Evolutionary conservation across 805 yeast genomes (phyloP), one percentile per base, ranked within the genome.

Genomic region (Candida tallmaniae): DNA sequence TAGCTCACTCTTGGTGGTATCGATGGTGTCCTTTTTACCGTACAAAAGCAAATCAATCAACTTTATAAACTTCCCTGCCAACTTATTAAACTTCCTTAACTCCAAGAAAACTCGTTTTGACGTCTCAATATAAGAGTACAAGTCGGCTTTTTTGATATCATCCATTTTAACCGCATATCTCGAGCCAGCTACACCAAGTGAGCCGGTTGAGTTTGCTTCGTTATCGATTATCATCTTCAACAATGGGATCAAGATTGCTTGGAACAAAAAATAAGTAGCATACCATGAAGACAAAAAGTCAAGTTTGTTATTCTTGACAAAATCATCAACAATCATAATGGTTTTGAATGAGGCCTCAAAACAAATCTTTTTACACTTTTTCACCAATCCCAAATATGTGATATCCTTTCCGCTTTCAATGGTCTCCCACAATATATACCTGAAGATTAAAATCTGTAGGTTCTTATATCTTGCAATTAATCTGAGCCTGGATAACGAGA

Each of bases 341-440:
- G 52, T 38, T 29, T 37, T 35, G 10, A 45, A 23, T 2, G 50
- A 44, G 2, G 52, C 45, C 18, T 44, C 44, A 33, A 39, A 42
- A 23, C 49, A 46, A 6, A 44, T 36, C 13, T 35, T 33, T 21
- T 38, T 38, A 30, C 52, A 47, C 24, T 36, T 44, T 21, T 42
- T 35, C 4, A 47, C 44, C 27, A 47, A 42, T 10, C 40, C 42
- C 20, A 33, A 30, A 35, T 45, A 38, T 6, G 46, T 40, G 4
- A 27, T 21, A 36, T 47, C 52, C 23, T 40, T 38, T 7, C 29
- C 25, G 11, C 20, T 19, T 3, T 45, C 51, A n/a, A 26, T 31
- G 11, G 41, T 36, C 28, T 47, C 52, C 52, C 52, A 47, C 18
- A 47, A 30, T 21, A 47, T 47, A 32, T 44, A 47, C 23, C 52